Evolutionary conservation across 768 basidiomycete genomes (phyloP).

Genomic region (Panellus pusillus): DNA sequence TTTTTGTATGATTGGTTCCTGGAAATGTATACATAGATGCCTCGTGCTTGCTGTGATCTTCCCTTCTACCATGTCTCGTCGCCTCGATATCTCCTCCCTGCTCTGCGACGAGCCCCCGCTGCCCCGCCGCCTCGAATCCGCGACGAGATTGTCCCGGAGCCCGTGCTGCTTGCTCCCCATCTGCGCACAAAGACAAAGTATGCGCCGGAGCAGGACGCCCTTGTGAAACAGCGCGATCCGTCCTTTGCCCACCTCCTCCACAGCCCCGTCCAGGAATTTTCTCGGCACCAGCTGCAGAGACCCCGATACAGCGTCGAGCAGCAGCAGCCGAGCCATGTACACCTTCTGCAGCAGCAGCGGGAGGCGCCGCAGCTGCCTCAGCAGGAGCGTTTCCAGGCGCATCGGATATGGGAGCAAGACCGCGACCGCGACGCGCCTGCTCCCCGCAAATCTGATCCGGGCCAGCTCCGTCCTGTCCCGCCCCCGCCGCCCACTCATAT

Average conservation of each 20-base stretch:
- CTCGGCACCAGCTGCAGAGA: slow-evolving; percentile 10
- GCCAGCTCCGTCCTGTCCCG: slow-evolving; percentile 16
- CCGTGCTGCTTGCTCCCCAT: slow-evolving; percentile 34
- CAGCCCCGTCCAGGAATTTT: slow-evolving; percentile 17
- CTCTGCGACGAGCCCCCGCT: slow-evolving; percentile 51
- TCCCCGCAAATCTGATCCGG: slow-evolving; percentile 25
- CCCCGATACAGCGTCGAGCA: slow-evolving; percentile 22
- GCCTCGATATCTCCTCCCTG: slow-evolving; percentile 76
- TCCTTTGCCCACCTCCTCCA: neutral
- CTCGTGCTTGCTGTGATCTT: slow-evolving; percentile 16
- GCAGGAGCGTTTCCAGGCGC: slow-evolving; percentile 24
- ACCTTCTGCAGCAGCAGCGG: slow-evolving; percentile 22
- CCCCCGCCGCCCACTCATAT: slow-evolving; percentile 13
- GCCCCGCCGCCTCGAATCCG: slow-evolving; percentile 15
- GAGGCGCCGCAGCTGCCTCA: slow-evolving; percentile 20
- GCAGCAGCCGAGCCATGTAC: slow-evolving; percentile 22
- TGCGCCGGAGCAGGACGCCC: slow-evolving; percentile 19
- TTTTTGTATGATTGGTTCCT: slow-evolving; percentile 10
- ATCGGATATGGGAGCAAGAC: slow-evolving; percentile 4
- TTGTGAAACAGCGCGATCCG: slow-evolving; percentile 22
- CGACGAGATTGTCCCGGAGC: slow-evolving; percentile 25
- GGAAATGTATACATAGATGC: slow-evolving; percentile 2
- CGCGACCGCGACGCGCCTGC: slow-evolving; percentile 8
- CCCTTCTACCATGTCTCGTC: slow-evolving; percentile 54
- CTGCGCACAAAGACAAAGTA: slow-evolving; percentile 22